These are phyloP conservation scores for Neckera pumila DNA, from an alignment of 225 moss, liverwort and hornwort species.

Conservation along the genomic window DNA sequence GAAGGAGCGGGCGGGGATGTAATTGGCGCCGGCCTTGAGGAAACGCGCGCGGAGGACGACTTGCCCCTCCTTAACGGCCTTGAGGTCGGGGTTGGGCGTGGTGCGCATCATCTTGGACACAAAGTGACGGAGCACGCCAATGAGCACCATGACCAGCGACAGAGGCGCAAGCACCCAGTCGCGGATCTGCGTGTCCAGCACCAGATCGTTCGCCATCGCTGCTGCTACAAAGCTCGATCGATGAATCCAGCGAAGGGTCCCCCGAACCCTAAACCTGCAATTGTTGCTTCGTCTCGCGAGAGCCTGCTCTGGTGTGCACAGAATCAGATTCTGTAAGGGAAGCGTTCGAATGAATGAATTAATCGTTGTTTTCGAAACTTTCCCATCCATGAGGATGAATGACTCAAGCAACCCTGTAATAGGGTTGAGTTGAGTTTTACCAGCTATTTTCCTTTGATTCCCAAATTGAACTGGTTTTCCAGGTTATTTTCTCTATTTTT, in stretches of 20 bases:
- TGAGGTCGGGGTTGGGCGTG: conserved; percentile 66
- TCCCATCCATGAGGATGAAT: not conserved
- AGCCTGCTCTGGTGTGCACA: no score
- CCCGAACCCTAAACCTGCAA: not conserved
- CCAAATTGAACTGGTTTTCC: no score
- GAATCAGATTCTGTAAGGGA: not conserved
- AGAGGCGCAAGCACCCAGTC: conserved; percentile 93
- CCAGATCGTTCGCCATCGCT: conserved; percentile 91
- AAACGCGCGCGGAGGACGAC: conserved; percentile 76
- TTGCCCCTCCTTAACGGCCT: conserved; percentile 94
- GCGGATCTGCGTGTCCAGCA: conserved; percentile 84
- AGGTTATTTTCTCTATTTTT: no score
- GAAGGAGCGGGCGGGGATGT: conserved; percentile 72
- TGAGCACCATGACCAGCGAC: conserved; percentile 96
- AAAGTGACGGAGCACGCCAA: conserved; percentile 86
- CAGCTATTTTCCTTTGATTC: no score
- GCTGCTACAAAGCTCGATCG: not conserved
- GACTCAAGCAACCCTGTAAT: no score
- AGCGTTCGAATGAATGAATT: not conserved
- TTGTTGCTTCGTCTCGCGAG: not conserved
- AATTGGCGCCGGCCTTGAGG: conserved; percentile 69
- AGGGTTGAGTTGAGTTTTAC: no score
- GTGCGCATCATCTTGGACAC: conserved; percentile 86
- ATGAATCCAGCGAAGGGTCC: not conserved
- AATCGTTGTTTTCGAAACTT: not conserved